A percentile compares a stretch with the other conserved stretches of the same genome.
Evolutionary conservation across 768 basidiomycete genomes (phyloP).

Genomic region (Tylopilus sp.): DNA sequence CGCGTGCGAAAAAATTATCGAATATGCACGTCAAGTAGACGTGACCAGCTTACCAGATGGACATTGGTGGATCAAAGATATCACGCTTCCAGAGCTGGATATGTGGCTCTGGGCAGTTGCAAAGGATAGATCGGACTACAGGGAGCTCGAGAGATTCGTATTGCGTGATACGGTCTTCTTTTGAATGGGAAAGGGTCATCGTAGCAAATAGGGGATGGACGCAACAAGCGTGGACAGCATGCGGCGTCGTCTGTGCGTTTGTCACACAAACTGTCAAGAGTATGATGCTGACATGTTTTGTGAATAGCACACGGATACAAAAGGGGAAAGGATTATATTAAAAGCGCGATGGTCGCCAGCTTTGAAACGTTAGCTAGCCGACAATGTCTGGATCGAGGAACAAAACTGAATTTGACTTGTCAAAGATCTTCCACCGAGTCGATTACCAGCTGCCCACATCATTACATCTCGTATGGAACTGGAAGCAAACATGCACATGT

Average conservation of each 20-base stretch:
- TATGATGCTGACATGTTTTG: not conserved
- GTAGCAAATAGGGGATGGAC: not conserved
- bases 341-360: conserved; percentile 3
- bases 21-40: conserved; percentile 41
- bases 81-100: conserved; percentile 62
- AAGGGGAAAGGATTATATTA: conserved; percentile 4
- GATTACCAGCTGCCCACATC: conserved; percentile 2
- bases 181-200: conserved; percentile 27
- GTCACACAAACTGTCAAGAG: not conserved
- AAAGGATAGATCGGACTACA: conserved; percentile 73
- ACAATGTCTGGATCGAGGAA: conserved; percentile 7
- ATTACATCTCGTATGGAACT: conserved; percentile 9
- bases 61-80: conserved; percentile 48
- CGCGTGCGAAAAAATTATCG: conserved; percentile 69
- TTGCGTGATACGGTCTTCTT: conserved; percentile 66
- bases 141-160: conserved; percentile 63
- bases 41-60: conserved; percentile 22
- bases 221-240: not conserved
- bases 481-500: conserved; percentile 1
- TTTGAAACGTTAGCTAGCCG: not conserved
- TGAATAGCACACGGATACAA: conserved; percentile 1
- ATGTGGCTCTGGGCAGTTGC: conserved; percentile 83
- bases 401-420: conserved; percentile 16
- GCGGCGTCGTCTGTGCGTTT: not conserved
- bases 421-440: conserved; percentile 3